Conservation (phyloP, 495 filamentous ascomycete species). For the Bacidia gigantensis region DNA sequence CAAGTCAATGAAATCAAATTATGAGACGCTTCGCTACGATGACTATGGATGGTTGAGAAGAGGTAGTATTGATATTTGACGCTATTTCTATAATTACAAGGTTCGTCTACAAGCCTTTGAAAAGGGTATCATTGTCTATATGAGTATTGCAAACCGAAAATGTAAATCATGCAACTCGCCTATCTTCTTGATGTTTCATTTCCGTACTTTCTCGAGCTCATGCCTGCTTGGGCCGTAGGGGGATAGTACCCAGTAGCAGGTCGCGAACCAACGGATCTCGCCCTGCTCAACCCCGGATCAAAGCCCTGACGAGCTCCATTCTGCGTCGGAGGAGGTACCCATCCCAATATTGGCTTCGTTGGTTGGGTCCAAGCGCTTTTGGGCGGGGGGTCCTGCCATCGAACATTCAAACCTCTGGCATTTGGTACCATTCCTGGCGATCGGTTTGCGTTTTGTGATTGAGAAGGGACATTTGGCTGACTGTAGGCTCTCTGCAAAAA, state of each 20-base stretch:
- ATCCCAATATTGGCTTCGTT: not conserved
- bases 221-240: not conserved
- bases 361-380: not conserved
- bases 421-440: not conserved
- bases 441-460: not conserved
- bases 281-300: not conserved
- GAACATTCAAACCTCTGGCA: not conserved
- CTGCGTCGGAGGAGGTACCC: not conserved
- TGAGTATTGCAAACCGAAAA: not conserved
- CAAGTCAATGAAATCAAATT: too few species aligned
- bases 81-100: too few species aligned
- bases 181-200: not conserved
- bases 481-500: not conserved
- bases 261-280: not conserved
- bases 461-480: not conserved
- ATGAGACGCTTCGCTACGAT: too few species aligned
- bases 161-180: not conserved
- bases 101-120: too few species aligned
- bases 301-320: not conserved
- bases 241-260: not conserved
- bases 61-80: too few species aligned
- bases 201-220: not conserved
- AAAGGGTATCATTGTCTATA: not conserved
- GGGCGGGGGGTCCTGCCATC: not conserved
- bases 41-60: too few species aligned